These are phyloP conservation scores for Fusarium protoensiforme DNA, from an alignment of 2,329 filamentous ascomycete species.

Conservation along the genomic window DNA sequence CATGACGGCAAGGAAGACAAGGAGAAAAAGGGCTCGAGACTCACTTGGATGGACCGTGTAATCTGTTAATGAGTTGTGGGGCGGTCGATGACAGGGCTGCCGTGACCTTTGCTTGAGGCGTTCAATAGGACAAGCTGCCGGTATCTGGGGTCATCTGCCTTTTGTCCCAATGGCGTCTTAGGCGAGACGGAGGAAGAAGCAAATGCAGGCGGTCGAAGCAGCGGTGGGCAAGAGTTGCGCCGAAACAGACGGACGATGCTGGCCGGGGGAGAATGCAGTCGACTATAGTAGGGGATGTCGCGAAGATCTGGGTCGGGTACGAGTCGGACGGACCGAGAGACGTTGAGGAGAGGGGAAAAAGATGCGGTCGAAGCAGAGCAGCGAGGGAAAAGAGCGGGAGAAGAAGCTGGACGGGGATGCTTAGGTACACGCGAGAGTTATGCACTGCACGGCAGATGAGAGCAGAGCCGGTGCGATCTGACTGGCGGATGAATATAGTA, in stretches of 20 bases:
- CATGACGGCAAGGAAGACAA: conserved; percentile 40
- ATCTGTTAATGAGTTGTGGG: conserved; percentile 41
- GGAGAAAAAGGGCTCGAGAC: conserved; percentile 33
- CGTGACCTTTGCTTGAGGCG: conserved; percentile 37
- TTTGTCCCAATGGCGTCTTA: conserved; percentile 11
- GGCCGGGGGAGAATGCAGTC: neutral
- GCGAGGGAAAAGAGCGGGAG: conserved; percentile 29
- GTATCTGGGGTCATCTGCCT: conserved; percentile 34
- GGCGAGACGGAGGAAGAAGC: conserved; percentile 34
- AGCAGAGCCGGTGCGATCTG: neutral
- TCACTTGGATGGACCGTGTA: conserved; percentile 41
- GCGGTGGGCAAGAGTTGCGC: conserved; percentile 28
- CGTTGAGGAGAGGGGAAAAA: conserved; percentile 16
- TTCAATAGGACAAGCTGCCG: conserved; percentile 37
- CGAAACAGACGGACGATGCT: conserved; percentile 10
- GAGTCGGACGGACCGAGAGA: neutral
- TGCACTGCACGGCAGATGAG: conserved; percentile 26
- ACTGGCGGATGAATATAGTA: conserved; percentile 14
- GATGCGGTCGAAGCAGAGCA: neutral
- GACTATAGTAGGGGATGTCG: neutral
- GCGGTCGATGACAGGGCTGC: conserved; percentile 41
- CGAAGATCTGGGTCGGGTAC: neutral
- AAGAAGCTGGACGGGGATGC: neutral
- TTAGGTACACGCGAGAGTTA: conserved; percentile 23
- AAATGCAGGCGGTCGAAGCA: conserved; percentile 28